Conservation (phyloP, 805 yeast genomes). For the Lachancea meyersii region DNA sequence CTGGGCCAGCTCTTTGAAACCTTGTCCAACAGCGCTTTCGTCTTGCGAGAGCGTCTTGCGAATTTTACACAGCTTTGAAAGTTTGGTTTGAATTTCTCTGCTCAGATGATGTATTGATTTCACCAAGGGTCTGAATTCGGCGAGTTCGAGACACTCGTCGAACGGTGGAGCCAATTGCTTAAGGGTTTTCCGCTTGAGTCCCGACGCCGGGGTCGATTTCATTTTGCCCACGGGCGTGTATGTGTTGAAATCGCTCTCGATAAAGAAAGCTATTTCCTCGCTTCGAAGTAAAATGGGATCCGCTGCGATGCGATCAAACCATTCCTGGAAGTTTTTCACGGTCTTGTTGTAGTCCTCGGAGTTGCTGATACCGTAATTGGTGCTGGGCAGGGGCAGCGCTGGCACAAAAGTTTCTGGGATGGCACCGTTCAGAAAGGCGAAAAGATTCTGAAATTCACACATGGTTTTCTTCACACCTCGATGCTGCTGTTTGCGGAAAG, state of each 20-base stretch:
- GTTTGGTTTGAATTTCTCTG: conserved; percentile 44
- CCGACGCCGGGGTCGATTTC: conserved; percentile 63
- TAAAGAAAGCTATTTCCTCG: conserved; percentile 80
- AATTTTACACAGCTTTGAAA: conserved; percentile 48
- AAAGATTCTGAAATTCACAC: conserved; percentile 68
- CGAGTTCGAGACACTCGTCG: conserved; percentile 75
- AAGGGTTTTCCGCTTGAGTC: conserved; percentile 78
- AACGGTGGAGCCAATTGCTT: conserved; percentile 90
- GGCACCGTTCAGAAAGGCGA: conserved; percentile 69
- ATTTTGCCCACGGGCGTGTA: conserved; percentile 46
- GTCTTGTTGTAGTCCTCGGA: conserved; percentile 68
- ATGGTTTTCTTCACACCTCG: conserved; percentile 75
- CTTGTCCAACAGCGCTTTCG: conserved; percentile 46
- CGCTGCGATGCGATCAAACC: conserved; percentile 70
- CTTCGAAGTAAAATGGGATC: conserved; percentile 81
- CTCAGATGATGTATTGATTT: conserved; percentile 63
- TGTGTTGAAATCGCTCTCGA: conserved; percentile 65
- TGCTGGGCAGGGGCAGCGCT: conserved; percentile 66
- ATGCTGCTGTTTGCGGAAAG: conserved; percentile 63
- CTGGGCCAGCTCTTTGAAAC: conserved; percentile 26
- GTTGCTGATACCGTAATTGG: conserved; percentile 78
- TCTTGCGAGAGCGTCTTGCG: conserved; percentile 47
- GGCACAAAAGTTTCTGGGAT: conserved; percentile 93
- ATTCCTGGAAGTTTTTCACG: conserved; percentile 58
- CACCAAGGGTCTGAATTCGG: conserved; percentile 79